These are phyloP conservation scores for Sicyos edulis DNA, from an alignment of 306 rosid genomes.

Conservation along the genomic window DNA sequence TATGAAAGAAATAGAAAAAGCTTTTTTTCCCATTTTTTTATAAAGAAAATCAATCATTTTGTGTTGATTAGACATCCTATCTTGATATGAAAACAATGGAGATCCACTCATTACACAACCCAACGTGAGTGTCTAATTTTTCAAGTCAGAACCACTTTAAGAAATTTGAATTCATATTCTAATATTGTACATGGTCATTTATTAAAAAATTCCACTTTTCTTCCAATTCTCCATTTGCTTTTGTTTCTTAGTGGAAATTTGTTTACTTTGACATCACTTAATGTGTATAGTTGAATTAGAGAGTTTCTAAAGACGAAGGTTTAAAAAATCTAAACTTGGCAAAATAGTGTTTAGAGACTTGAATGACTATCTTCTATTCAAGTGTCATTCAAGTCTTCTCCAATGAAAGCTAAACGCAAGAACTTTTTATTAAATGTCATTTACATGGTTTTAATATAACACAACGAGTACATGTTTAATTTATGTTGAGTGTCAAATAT, in stretches of 20 bases:
- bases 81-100: conserved; percentile 20
- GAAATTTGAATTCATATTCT: background rate
- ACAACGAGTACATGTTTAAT: too few relatives aligned
- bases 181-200: background rate
- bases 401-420: too few relatives aligned
- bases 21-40: too few relatives aligned
- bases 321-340: too few relatives aligned
- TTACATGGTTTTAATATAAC: too few relatives aligned
- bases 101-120: conserved; percentile 9
- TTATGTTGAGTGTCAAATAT: too few relatives aligned
- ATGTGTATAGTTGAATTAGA: background rate
- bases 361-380: too few relatives aligned
- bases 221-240: background rate
- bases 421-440: too few relatives aligned
- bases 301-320: background rate
- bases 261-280: background rate
- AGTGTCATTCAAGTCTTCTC: too few relatives aligned
- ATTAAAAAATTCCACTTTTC: background rate
- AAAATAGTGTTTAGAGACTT: too few relatives aligned
- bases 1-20: background rate
- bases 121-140: background rate
- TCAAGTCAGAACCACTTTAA: too few relatives aligned
- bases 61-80: background rate
- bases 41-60: background rate
- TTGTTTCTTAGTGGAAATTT: background rate